Evolutionary conservation across 768 basidiomycete genomes (phyloP).

Genomic region (Mycena polygramma): DNA sequence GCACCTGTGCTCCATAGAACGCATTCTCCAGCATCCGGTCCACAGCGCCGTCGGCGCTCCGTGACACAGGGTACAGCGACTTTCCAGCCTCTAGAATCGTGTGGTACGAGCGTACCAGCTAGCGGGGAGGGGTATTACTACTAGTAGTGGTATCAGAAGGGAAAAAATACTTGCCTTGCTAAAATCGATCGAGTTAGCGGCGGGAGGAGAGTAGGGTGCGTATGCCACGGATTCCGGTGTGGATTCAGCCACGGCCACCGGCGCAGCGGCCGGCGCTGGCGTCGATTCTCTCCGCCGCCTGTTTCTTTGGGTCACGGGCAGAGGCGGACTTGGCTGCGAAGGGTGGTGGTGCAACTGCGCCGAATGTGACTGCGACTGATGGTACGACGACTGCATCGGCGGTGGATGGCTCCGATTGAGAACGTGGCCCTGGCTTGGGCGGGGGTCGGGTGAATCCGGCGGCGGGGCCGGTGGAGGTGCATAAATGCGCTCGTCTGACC

Average conservation of each 20-base stretch:
- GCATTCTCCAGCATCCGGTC: conserved; percentile 37
- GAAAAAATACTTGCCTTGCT: conserved; percentile 18
- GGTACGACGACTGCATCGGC: conserved; percentile 22
- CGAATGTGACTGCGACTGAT: conserved; percentile 26
- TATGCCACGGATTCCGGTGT: conserved; percentile 14
- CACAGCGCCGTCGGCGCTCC: conserved; percentile 9
- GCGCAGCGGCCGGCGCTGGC: conserved; percentile 18
- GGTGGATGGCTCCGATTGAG: conserved; percentile 13
- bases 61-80: conserved; percentile 18
- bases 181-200: conserved; percentile 32
- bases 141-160: neutral
- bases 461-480: conserved; percentile 25
- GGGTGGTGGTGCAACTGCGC: conserved; percentile 6
- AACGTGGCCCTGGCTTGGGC: conserved; percentile 18
- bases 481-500: conserved; percentile 31
- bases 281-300: conserved; percentile 31
- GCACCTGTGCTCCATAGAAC: conserved; percentile 35
- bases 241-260: conserved; percentile 13
- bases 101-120: conserved; percentile 34
- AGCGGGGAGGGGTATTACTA: neutral
- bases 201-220: conserved; percentile 24
- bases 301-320: conserved; percentile 10
- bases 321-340: conserved; percentile 30
- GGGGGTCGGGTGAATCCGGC: conserved; percentile 25
- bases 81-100: conserved; percentile 34